phyloP scores from a whole-genome alignment of 176 grass and related monocot species.

The Poa annua region DNA sequence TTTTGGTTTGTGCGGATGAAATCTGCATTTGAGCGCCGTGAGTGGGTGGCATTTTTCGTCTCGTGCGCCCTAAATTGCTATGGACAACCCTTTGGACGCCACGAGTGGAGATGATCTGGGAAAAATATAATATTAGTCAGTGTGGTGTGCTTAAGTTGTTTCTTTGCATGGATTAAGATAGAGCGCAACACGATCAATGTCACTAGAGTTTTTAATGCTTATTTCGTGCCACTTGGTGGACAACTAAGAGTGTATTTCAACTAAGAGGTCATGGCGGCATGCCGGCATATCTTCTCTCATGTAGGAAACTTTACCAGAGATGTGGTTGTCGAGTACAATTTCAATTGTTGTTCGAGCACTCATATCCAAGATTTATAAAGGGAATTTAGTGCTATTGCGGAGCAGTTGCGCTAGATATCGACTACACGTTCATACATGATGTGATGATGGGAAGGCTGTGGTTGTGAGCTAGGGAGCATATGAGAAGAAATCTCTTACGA shows the following conservation, averaged over 20 bases:
- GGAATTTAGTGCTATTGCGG: slow-evolving; percentile 14
- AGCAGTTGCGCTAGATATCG: slow-evolving; percentile 15
- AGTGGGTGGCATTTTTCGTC: no score
- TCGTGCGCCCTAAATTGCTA: no score
- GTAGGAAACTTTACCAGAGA: slow-evolving; percentile 18
- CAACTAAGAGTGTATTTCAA: slow-evolving; percentile 10
- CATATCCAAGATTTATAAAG: slow-evolving; percentile 17
- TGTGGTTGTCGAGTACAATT: background rate
- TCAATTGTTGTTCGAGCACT: background rate
- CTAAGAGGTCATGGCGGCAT: background rate
- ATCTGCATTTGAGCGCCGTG: no score
- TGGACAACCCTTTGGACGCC: no score
- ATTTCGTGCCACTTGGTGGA: slow-evolving; percentile 14
- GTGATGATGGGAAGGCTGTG: slow-evolving; percentile 33
- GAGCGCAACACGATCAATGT: background rate
- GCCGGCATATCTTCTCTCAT: slow-evolving; percentile 26
- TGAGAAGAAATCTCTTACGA: slow-evolving; percentile 29
- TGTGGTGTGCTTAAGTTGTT: background rate
- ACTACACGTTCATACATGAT: slow-evolving; percentile 33
- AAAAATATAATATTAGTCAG: background rate
- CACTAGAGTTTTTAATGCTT: background rate
- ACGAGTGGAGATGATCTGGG: no score
- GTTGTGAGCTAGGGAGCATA: slow-evolving; percentile 23
- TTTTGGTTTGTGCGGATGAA: no score
- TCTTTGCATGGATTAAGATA: slow-evolving; percentile 21